These are phyloP conservation scores for Stagonosporopsis tanaceti DNA, from an alignment of 2,329 filamentous ascomycete species.

Conservation along the genomic window DNA sequence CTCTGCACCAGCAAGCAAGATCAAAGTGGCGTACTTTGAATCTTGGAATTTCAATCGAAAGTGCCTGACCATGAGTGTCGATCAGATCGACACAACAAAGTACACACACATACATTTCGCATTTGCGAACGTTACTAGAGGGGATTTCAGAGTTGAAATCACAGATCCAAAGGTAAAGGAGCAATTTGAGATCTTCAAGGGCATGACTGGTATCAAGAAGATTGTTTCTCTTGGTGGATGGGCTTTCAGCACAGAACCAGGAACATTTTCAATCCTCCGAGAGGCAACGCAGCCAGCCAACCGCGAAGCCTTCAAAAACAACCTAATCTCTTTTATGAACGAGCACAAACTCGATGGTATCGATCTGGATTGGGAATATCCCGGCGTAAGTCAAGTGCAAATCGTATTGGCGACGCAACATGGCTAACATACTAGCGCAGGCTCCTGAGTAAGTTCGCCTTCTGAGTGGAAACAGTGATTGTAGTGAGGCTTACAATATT, in stretches of 20 bases:
- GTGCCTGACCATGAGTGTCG: background rate
- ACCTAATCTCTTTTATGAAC: background rate
- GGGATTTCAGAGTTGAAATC: background rate
- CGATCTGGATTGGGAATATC: conserved; percentile 60
- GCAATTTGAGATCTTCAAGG: background rate
- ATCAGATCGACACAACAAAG: background rate
- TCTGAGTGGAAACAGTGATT: no score
- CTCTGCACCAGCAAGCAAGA: background rate
- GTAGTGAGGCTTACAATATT: no score
- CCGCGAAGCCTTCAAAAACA: background rate
- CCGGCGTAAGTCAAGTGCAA: background rate
- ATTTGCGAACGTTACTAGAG: background rate
- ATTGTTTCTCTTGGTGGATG: background rate
- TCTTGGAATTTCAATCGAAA: background rate
- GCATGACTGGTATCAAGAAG: background rate
- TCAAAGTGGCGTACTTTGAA: conserved; percentile 24
- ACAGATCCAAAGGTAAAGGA: background rate
- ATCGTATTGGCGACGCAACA: no score
- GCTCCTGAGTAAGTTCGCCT: background rate
- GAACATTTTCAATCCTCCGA: background rate
- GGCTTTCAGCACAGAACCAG: background rate
- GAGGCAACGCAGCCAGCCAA: background rate
- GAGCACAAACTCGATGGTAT: conserved; percentile 38
- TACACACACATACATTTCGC: background rate
- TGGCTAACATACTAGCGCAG: background rate